Conservation (phyloP, 192 early-diverging fungal genomes). For the Coemansia sp. region DNA sequence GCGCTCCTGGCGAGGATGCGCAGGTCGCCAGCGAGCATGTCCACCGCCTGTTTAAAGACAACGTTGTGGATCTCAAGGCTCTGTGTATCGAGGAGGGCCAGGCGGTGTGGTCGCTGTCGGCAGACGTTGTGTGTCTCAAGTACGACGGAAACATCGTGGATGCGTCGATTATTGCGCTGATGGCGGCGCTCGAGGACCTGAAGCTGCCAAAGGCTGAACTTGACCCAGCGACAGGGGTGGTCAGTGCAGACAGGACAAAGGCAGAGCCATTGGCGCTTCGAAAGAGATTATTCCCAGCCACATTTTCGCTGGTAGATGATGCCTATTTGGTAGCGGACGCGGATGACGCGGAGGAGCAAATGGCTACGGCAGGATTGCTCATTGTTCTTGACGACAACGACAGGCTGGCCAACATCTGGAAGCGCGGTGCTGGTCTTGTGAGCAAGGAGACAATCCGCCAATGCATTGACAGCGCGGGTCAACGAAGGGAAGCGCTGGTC, state of each 20-base stretch:
- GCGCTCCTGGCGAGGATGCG: constrained; percentile 78
- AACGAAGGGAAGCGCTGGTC: constrained; percentile 15
- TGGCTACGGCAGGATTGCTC: constrained; percentile 28
- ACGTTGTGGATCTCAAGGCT: constrained; percentile 27
- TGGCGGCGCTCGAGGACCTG: constrained; percentile 76
- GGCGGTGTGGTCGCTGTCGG: constrained; percentile 84
- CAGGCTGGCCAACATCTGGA: constrained; percentile 46
- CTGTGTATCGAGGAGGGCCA: constrained; percentile 79
- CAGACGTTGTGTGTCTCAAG: constrained; percentile 87
- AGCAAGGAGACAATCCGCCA: constrained; percentile 22
- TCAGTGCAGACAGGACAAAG: constrained; percentile 52
- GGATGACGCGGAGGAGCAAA: constrained; percentile 46
- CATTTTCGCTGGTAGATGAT: constrained; percentile 43
- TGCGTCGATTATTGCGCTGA: constrained; percentile 74
- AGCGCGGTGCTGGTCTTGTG: constrained; percentile 36
- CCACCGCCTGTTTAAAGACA: constrained; percentile 60
- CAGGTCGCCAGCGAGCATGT: constrained; percentile 81
- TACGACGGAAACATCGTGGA: constrained; percentile 91
- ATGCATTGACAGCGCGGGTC: constrained; percentile 24
- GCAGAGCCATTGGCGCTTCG: constrained; percentile 10
- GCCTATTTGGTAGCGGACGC: constrained; percentile 48
- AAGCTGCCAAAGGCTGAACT: constrained; percentile 68
- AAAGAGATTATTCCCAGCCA: constrained; percentile 33
- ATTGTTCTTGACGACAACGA: constrained; percentile 30
- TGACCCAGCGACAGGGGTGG: constrained; percentile 65